phyloP scores from a whole-genome alignment of 2,329 filamentous ascomycete species.

The Talaromyces rugulosus region DNA sequence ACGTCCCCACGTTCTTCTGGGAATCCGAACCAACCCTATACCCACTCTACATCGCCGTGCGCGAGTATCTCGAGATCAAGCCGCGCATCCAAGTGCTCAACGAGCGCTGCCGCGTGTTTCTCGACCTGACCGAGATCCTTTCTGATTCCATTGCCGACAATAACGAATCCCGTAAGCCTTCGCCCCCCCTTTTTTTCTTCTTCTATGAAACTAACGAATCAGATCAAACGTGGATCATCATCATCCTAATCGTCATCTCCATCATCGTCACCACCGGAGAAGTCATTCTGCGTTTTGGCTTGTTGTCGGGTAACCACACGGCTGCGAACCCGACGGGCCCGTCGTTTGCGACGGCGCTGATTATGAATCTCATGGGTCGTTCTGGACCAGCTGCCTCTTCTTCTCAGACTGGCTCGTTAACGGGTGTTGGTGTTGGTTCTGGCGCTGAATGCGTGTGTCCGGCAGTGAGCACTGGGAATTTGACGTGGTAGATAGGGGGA shows the following conservation, averaged over 20 bases:
- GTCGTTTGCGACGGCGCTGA: slow-evolving; percentile 16
- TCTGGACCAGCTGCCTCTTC: neutral
- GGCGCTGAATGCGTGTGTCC: neutral
- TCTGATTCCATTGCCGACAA: slow-evolving; percentile 88
- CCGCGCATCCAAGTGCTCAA: slow-evolving; percentile 94
- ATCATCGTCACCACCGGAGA: slow-evolving; percentile 90
- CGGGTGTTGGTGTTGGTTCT: neutral
- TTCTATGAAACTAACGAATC: slow-evolving; percentile 2
- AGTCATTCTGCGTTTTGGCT: slow-evolving; percentile 78
- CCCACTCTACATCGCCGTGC: slow-evolving; percentile 87
- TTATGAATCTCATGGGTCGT: slow-evolving; percentile 13
- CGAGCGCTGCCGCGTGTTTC: slow-evolving; percentile 91
- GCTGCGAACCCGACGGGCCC: slow-evolving; percentile 11
- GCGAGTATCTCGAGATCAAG: slow-evolving; percentile 97
- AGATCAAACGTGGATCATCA: slow-evolving; percentile 95
- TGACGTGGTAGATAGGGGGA: neutral
- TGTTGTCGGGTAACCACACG: slow-evolving; percentile 48
- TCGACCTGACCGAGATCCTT: slow-evolving; percentile 92
- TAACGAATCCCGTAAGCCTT: slow-evolving; percentile 71
- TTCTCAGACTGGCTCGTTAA: neutral
- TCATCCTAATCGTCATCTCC: slow-evolving; percentile 83
- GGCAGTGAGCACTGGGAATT: neutral
- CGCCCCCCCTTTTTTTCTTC: neutral
- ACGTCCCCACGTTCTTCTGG: slow-evolving; percentile 98
- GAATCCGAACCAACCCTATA: slow-evolving; percentile 92